phyloP scores from a whole-genome alignment of 805 yeast species.

The Candida wancherniae region DNA sequence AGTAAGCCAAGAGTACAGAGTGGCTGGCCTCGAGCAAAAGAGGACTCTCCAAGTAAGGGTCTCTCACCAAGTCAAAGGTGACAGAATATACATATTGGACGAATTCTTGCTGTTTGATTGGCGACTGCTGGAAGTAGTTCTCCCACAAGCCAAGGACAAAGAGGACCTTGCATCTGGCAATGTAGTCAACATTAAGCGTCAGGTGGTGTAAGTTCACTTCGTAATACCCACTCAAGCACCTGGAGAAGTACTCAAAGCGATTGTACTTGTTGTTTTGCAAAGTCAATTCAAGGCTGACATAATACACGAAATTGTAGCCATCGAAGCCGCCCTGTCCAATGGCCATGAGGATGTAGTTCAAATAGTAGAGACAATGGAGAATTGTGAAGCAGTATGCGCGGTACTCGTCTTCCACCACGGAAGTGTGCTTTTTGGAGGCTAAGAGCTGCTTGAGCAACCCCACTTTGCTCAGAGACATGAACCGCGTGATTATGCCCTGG shows the following conservation, averaged over 20 bases:
- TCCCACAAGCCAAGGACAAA: slow-evolving; percentile 48
- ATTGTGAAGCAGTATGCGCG: slow-evolving; percentile 25
- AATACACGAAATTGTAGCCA: slow-evolving; percentile 56
- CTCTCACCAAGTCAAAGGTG: slow-evolving; percentile 28
- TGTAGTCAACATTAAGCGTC: slow-evolving; percentile 23
- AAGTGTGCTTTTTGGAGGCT: slow-evolving; percentile 11
- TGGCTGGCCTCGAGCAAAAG: slow-evolving; percentile 57
- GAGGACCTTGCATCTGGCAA: slow-evolving; percentile 36
- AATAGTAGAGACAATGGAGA: slow-evolving; percentile 38
- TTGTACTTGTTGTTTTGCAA: slow-evolving; percentile 17
- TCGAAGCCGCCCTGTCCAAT: slow-evolving; percentile 65
- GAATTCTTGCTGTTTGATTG: slow-evolving; percentile 15
- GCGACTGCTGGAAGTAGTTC: slow-evolving; percentile 31
- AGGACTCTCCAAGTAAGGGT: slow-evolving; percentile 16
- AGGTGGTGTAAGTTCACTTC: slow-evolving; percentile 29
- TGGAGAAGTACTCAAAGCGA: slow-evolving; percentile 18
- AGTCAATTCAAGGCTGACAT: slow-evolving; percentile 42
- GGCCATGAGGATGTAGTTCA: slow-evolving; percentile 45
- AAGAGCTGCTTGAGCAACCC: slow-evolving; percentile 17
- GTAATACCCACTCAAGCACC: slow-evolving; percentile 29
- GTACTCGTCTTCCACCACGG: slow-evolving; percentile 22
- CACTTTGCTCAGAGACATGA: slow-evolving; percentile 21
- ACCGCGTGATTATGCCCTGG: slow-evolving; percentile 44
- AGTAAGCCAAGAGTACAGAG: slow-evolving; percentile 45
- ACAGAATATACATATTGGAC: slow-evolving; percentile 24